Evolutionary conservation across 352 stramenopile species (phyloP), one percentile per base, ranked within the genome.

Genomic region (Pythium volutum): DNA sequence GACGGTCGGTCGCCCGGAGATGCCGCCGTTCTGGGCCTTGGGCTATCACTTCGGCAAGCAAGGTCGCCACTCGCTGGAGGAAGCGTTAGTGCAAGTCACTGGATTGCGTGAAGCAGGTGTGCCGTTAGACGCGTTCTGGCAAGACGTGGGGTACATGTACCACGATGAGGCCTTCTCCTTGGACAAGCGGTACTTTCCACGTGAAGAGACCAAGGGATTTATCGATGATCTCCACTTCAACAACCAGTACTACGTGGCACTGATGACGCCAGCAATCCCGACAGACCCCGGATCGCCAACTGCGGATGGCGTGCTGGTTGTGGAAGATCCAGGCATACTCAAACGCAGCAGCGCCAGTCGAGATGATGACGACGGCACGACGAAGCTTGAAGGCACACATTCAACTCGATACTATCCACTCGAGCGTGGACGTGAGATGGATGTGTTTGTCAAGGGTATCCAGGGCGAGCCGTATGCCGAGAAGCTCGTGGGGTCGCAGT

Each of bases 11-110:
- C 79, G 80, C 20, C 84, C 87, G 5, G 68, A 70, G 34, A 76
- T 97, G 68, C 84, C 87, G 12, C 86, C 89, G 42, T 89, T 93
- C 53, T 97, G 88, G 88, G 77, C 81, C 0, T 70, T 96, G 14
- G 89, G 89, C 0, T 96, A 96, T 56, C 87, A 97, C 31, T 60
- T 91, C 5, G 90, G 84, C 5, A 74, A 67, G 29, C 62, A 62
- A 27, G 75, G 75, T 64, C 38, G 67, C 54, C 27, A 62, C 58
- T 67, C 84, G 58, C 47, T 82, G 27, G 61, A 73, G 23, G 75
- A 70, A 1, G 53, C 69, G 3, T 62, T 79, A 38, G 33, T 65
- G 1, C 66, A 77, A 36, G 82, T 84, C 4, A 54, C 61, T 16
- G 55, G 64, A 2, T 70, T 91, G 53, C 66, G 73, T 8, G 47